These are phyloP conservation scores for Cladosporium sp. DNA, from an alignment of 2,329 filamentous ascomycete genomes.

Conservation along the genomic window DNA sequence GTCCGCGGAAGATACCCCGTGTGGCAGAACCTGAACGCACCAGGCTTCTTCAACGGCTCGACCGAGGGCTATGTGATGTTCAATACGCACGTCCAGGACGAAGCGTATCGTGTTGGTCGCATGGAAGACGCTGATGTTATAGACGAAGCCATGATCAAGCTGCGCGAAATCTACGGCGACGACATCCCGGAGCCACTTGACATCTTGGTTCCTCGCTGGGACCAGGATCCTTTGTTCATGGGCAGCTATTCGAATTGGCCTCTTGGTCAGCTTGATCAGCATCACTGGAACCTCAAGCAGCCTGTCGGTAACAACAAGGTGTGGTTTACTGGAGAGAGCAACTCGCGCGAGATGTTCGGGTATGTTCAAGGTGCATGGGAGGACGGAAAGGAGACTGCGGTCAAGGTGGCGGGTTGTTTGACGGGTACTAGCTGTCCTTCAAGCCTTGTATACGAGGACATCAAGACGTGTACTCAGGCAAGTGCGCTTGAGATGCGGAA, in stretches of 20 bases:
- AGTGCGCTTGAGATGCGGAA: constrained; percentile 1
- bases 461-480: constrained; percentile 12
- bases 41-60: constrained; percentile 54
- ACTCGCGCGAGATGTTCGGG: constrained; percentile 6
- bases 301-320: constrained; percentile 48
- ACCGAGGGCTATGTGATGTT: constrained; percentile 64
- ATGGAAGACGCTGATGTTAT: constrained; percentile 61
- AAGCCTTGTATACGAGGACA: constrained; percentile 14
- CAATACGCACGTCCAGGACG: constrained; percentile 59
- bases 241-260: constrained; percentile 72
- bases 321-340: constrained; percentile 13
- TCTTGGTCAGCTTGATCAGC: constrained; percentile 60
- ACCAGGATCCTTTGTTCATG: constrained; percentile 50
- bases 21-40: constrained; percentile 62
- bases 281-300: constrained; percentile 64
- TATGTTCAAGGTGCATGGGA: constrained; percentile 18
- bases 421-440: constrained; percentile 4
- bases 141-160: constrained; percentile 57
- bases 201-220: constrained; percentile 65
- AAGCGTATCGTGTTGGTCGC: constrained; percentile 60
- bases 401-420: constrained; percentile 8
- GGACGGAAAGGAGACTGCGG: constrained; percentile 13
- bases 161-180: constrained; percentile 62
- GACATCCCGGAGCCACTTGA: constrained; percentile 59
- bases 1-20: constrained; percentile 58